Base-by-base conservation (phyloP, 2,329 filamentous ascomycete genomes). In the Fusarium keratoplasticum region DNA sequence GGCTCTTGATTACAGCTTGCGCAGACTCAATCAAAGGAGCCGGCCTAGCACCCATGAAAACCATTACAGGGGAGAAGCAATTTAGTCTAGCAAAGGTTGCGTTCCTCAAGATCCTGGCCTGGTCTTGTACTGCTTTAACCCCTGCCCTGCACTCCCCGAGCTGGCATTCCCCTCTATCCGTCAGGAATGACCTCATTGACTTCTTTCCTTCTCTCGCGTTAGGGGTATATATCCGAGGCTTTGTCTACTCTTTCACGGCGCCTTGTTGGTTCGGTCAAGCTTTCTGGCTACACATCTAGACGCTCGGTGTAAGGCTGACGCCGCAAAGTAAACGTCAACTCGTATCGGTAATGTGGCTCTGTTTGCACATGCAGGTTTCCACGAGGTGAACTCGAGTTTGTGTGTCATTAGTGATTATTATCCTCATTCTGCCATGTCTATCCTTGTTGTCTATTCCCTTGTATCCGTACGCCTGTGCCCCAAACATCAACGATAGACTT, bases 401-500 rank as follows among this genome's bases (percentile, higher is more conserved):
- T 55, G 54, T 29, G 40, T 38, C 42, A 60, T 63, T 70, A 57
- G 59, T 36, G 58, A 52, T 72, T 52, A 40, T 27, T 20, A 44
- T 33, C 55, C 35, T 22, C 38, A 42, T 29, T 36, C 29, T 36
- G 52, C 20, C 52, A 14, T 9, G 31, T 33, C 31, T 55, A 33
- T 71, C 44, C 50, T 25, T 9, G 42, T 38, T 9, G n/a, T 47
- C 33, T 20, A 42, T 25, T 16, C 11, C 9, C 27, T 29, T 52
- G 47, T 31, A 18, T 58, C 36, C 16, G 20, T 58, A 22, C 27
- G 42, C 38, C 27, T 42, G 36, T 16, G 29, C 52, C 40, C 11
- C 25, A 58, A 40, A 31, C 10, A 16, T 76, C 55, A 84, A 60
- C 81, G 81, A 66, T 84, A 85, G 20, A 82, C 70, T 42, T 82